A percentile compares a stretch with the other conserved stretches of the same genome.
phyloP scores from a whole-genome alignment of 2,329 filamentous ascomycete genomes.

The Xylaria sp. region DNA sequence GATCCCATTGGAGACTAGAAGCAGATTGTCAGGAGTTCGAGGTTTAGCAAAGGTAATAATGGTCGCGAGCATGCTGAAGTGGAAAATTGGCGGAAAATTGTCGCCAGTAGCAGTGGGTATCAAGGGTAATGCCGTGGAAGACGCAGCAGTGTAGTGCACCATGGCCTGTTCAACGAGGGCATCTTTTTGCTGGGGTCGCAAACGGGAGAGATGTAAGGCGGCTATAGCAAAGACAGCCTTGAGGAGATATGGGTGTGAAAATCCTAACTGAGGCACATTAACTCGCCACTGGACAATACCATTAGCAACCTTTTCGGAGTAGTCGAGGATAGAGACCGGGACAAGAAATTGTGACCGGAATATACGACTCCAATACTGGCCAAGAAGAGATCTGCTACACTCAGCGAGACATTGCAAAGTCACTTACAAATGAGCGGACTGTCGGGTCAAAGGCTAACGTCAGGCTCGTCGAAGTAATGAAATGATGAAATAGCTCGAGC shows the following conservation, averaged over 20 bases:
- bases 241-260: constrained; percentile 60
- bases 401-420: too few species aligned
- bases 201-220: constrained; percentile 60
- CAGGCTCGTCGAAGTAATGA: constrained; percentile 59
- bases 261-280: constrained; percentile 59
- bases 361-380: neutral
- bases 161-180: constrained; percentile 54
- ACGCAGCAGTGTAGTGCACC: constrained; percentile 51
- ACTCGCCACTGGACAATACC: constrained; percentile 53
- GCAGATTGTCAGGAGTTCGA: constrained; percentile 50
- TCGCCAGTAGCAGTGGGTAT: constrained; percentile 50
- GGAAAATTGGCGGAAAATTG: constrained; percentile 52
- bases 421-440: constrained; percentile 53
- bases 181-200: constrained; percentile 52
- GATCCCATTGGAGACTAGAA: constrained; percentile 50
- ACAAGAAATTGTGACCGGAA: neutral
- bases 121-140: constrained; percentile 48
- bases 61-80: constrained; percentile 54
- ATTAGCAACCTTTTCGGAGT: constrained; percentile 8
- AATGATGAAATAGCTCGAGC: constrained; percentile 66
- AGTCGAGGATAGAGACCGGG: neutral
- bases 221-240: constrained; percentile 61
- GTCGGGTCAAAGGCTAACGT: constrained; percentile 57
- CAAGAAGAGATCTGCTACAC: too few species aligned
- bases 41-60: constrained; percentile 53